Evolutionary conservation across 768 basidiomycete genomes (phyloP), one percentile per base, ranked within the genome.

Genomic region (Xerocomellus amylosporus): DNA sequence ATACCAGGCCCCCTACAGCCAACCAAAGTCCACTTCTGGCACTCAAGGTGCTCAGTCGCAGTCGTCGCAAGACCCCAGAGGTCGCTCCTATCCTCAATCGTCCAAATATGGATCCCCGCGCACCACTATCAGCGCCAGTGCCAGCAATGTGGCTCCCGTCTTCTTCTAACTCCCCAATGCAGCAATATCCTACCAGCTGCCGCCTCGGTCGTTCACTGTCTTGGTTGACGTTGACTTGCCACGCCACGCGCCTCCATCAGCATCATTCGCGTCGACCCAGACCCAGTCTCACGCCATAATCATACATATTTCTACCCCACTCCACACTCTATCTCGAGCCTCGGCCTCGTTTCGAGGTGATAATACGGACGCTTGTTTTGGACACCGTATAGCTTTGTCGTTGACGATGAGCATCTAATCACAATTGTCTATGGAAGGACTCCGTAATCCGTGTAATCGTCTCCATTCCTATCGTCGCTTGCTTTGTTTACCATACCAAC

Each of bases 111-210:
- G 59, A 20, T 37, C 71, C 4, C 41, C 64, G 22, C 61, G 56
- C 56, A 73, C 73, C 22, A 74, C 76, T 13, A 77, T 85, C 51
- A 77, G 77, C 52, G 77, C 77, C 15, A 75, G 75, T 42, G 83
- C 83, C 41, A 74, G 77, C 38, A 68, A 75, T 17, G 77, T 73
- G 28, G 83, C 78, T 41, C 75, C 84, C 45, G 78, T 82, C 34
- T 84, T 86, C 73, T 86, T 86, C 74, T 86, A 68, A 75, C 22
- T 4, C 31, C 14, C 38, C 30, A 24, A n/a, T n/a, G 38, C 48
- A 48, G 30, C 15, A 8, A 39, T 17, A 34, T 50, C 22, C 42
- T 42, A 9, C 36, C 40, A 39, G 19, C 43, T 42, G 38, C 28
- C 5, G 3, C 43, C 15, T 9, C 22, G 8, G 19, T 22, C 20